Evolutionary conservation across 176 grass and related monocot genomes (phyloP).

Genomic region (Oryza punctata): DNA sequence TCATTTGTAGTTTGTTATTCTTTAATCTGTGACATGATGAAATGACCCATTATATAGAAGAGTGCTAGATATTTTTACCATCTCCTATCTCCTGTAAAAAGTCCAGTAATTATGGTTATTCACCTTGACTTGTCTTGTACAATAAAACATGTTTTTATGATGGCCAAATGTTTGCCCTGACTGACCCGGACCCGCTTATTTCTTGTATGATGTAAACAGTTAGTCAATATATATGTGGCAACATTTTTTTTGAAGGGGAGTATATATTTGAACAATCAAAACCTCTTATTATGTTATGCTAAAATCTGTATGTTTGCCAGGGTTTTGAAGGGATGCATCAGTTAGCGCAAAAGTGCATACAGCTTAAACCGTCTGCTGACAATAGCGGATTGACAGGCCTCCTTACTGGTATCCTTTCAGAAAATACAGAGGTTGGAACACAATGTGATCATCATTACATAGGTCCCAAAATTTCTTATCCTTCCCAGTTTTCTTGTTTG

Average conservation of each 20-base stretch:
- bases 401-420: constrained; percentile 76
- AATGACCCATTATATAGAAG: background rate
- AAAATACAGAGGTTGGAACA: constrained; percentile 82
- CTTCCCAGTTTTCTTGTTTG: constrained; percentile 19
- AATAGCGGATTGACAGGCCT: constrained; percentile 73
- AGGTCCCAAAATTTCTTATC: constrained; percentile 18
- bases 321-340: constrained; percentile 92
- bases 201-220: constrained; percentile 30
- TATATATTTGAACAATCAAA: background rate
- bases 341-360: constrained; percentile 83
- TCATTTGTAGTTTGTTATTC: constrained; percentile 19
- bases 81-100: constrained; percentile 21
- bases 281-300: constrained; percentile 22
- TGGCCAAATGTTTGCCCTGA: background rate
- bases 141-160: constrained; percentile 8
- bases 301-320: constrained; percentile 53
- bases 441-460: constrained; percentile 38
- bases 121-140: background rate
- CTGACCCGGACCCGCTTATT: background rate
- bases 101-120: background rate
- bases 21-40: constrained; percentile 16
- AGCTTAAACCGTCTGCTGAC: constrained; percentile 71
- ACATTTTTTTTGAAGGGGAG: background rate
- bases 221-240: background rate
- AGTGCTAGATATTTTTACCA: background rate